A percentile compares a stretch with the other conserved stretches of the same genome.
Evolutionary conservation across 2,329 filamentous ascomycete species (phyloP).

Genomic region (Keithomyces neogunnii): DNA sequence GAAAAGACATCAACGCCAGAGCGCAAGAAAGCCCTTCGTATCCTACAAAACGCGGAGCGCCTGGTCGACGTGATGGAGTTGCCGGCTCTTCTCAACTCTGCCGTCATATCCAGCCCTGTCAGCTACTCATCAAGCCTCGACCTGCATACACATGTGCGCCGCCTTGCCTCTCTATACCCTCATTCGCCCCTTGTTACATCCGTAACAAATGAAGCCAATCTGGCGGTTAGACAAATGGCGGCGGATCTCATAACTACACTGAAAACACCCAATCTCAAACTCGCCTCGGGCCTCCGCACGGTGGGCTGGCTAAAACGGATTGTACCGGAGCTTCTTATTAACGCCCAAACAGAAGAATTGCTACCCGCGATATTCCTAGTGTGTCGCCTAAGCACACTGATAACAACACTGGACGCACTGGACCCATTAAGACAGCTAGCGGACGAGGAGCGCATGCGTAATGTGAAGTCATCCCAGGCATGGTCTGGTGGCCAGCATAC

Average conservation of each 20-base stretch:
- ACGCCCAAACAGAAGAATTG: constrained; percentile 46
- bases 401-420: constrained; percentile 72
- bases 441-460: constrained; percentile 64
- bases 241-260: constrained; percentile 73
- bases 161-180: constrained; percentile 75
- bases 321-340: constrained; percentile 59
- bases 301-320: constrained; percentile 86
- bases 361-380: constrained; percentile 81
- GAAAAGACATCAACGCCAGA: constrained; percentile 60
- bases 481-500: constrained; percentile 81
- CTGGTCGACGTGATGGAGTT: constrained; percentile 87
- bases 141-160: constrained; percentile 85
- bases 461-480: constrained; percentile 30
- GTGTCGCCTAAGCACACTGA: constrained; percentile 72
- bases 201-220: constrained; percentile 70
- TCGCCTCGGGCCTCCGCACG: constrained; percentile 83
- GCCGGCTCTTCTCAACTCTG: constrained; percentile 74
- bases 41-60: constrained; percentile 81
- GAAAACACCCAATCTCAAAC: constrained; percentile 69
- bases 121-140: constrained; percentile 89
- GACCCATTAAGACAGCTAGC: constrained; percentile 81
- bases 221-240: constrained; percentile 82
- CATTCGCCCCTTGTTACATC: constrained; percentile 65
- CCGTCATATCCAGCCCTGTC: constrained; percentile 55
- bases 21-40: constrained; percentile 69